Evolutionary conservation across 345 rosid species (phyloP).

Genomic region (Eucalyptus curtisii): DNA sequence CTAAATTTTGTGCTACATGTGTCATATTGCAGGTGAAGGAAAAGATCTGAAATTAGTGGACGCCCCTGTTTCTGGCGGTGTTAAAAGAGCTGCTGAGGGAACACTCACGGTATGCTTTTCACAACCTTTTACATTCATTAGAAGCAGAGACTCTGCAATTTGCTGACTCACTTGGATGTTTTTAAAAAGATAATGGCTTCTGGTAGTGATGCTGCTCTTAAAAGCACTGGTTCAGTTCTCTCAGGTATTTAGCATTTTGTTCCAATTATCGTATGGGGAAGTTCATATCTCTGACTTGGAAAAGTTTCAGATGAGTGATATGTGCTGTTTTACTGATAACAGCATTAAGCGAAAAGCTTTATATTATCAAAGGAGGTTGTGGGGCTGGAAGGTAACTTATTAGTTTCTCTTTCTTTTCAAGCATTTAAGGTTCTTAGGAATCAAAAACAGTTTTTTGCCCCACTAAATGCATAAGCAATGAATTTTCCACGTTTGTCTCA

Average conservation of each 20-base stretch:
- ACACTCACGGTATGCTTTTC: slow-evolving; percentile 61
- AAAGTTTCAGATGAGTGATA: not conserved
- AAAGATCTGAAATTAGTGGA: slow-evolving; percentile 82
- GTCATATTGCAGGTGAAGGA: slow-evolving; percentile 42
- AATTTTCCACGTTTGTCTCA: not conserved
- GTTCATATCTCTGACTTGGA: not conserved
- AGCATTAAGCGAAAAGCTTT: slow-evolving; percentile 96
- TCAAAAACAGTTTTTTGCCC: not conserved
- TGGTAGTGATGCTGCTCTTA: slow-evolving; percentile 72
- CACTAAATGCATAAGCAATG: not conserved
- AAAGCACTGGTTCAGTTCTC: slow-evolving; percentile 52
- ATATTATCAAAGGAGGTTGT: slow-evolving; percentile 80
- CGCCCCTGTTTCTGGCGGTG: slow-evolving; percentile 99
- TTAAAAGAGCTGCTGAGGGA: slow-evolving; percentile 78
- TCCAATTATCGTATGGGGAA: not conserved
- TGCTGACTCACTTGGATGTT: not conserved
- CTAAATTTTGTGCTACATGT: not conserved
- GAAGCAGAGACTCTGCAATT: not conserved
- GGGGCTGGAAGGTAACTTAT: slow-evolving; percentile 84
- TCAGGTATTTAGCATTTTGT: slow-evolving; percentile 32
- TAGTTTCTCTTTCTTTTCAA: not conserved
- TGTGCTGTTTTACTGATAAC: slow-evolving; percentile 4
- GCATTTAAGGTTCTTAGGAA: not conserved
- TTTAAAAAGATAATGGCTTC: slow-evolving; percentile 80
- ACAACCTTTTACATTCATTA: not conserved